Base-by-base conservation (phyloP, 1,284 basidiomycete genomes). In the Fistulina hepatica region DNA sequence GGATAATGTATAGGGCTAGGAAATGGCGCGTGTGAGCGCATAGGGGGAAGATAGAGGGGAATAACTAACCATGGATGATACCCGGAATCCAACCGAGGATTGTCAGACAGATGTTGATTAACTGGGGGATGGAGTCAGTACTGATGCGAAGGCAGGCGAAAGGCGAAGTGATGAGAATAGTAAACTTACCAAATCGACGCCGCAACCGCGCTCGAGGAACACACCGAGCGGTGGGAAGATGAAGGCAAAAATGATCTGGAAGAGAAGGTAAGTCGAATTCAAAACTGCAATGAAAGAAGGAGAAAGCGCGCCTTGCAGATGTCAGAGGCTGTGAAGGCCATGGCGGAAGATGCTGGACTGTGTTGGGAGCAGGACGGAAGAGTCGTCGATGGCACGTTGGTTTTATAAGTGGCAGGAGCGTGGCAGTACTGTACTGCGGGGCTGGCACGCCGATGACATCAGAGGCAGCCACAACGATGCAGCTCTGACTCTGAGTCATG, bases 221-320 rank as follows among this genome's bases (percentile, higher is more conserved):
- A 89, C 85, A 40, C 77, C 83, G 2, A 89, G 51, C 39, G 85
- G 84, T 5, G 84, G 85, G 15, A 88, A 48, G 55, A 88, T 50
- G 59, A 88, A 66, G 43, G 83, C 83, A 43, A 76, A 52, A 44
- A 82, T 69, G 51, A 66, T 63, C 60, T 66, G 34, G 24, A 35
- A 19, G 25, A 15, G 24, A 27, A 43, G 42, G 42, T 15, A 38
- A 21, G 39, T 35, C 19, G 39, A 35, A 10, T 21, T 10, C 25
- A 23, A 20, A 39, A 23, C 30, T 17, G 33, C 30, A 10, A 36
- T 33, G 22, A 8, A 30, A 27, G 11, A 31, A 6, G 20, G 30
- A 28, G 13, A 39, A 13, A 32, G 55, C 58, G 12, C 4, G 77
- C 80, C 64, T 85, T 85, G 71, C 73, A 76, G 42, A 16, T 36